These are phyloP conservation scores for Coriolopsis trogii DNA, from an alignment of 1,284 basidiomycete species.

Conservation along the genomic window DNA sequence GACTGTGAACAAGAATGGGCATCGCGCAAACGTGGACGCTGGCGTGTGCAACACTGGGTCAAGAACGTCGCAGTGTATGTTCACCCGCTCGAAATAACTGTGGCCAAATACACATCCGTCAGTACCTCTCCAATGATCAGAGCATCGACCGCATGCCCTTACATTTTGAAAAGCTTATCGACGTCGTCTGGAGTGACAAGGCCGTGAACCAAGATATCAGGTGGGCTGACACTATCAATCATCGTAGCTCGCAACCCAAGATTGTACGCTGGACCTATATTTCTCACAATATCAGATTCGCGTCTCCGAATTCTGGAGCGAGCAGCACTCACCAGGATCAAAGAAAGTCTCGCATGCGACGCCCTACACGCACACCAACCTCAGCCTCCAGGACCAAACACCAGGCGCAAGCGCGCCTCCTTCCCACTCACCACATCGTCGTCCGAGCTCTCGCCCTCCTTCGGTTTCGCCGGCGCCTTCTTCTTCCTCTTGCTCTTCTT, in stretches of 20 bases:
- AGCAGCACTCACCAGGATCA: constrained; percentile 54
- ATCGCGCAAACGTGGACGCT: constrained; percentile 71
- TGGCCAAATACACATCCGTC: constrained; percentile 4
- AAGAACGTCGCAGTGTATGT: constrained; percentile 75
- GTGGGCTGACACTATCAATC: constrained; percentile 80
- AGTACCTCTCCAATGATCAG: background rate
- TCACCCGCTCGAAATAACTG: constrained; percentile 71
- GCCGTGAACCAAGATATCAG: constrained; percentile 82
- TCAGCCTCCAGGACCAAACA: background rate
- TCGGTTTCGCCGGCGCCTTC: constrained; percentile 35
- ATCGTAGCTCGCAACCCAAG: constrained; percentile 68
- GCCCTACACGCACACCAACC: constrained; percentile 42
- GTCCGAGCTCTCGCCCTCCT: constrained; percentile 47
- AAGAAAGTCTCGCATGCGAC: constrained; percentile 85
- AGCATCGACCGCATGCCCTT: background rate
- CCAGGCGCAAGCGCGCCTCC: background rate
- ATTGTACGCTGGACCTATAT: constrained; percentile 59
- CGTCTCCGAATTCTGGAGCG: background rate
- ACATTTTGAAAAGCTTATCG: constrained; percentile 84
- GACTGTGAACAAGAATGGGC: constrained; percentile 83
- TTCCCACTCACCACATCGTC: constrained; percentile 69
- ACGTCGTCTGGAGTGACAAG: constrained; percentile 82
- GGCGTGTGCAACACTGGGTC: constrained; percentile 77
- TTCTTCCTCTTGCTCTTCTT: constrained; percentile 45
- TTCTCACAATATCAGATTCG: background rate